A percentile compares a stretch with the other conserved stretches of the same genome.
Conservation (phyloP, 768 basidiomycete species). For the Amanita molliuscula region DNA sequence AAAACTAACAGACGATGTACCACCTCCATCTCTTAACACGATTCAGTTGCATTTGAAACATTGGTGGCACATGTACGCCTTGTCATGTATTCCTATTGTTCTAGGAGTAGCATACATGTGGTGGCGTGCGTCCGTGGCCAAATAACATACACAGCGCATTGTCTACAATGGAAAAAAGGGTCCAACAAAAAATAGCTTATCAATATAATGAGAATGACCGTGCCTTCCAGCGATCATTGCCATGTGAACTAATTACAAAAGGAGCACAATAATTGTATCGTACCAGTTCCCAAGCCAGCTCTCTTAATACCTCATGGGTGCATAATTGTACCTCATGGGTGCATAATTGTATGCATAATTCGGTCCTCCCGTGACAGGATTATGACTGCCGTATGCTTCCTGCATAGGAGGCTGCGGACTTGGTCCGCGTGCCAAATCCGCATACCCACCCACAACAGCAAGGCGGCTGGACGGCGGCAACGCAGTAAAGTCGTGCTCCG, state of each 20-base stretch:
- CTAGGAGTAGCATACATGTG: neutral
- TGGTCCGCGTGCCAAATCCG: constrained; percentile 68
- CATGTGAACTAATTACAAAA: neutral
- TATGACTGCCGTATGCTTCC: constrained; percentile 30
- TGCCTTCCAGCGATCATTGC: neutral
- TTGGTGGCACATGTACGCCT: neutral
- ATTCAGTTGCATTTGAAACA: neutral
- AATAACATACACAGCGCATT: neutral
- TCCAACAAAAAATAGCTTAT: neutral
- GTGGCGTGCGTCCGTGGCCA: neutral
- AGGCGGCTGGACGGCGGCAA: constrained; percentile 37
- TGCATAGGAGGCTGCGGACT: constrained; percentile 62
- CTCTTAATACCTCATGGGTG: too few relatives aligned
- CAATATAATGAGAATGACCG: neutral
- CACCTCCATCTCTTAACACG: neutral
- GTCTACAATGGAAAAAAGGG: neutral
- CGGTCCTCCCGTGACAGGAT: constrained; percentile 33
- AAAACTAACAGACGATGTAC: constrained; percentile 34
- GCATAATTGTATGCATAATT: constrained; percentile 22
- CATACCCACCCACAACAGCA: constrained; percentile 71
- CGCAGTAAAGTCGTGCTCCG: constrained; percentile 72
- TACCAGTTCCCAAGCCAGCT: neutral
- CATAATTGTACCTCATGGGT: constrained; percentile 2
- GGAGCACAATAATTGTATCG: neutral
- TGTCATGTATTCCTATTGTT: constrained; percentile 1